Percentiles rank a stretch among this genome's conserved stretches.
These are phyloP conservation scores for Cylindrotheca closterium DNA, from an alignment of 108 stramenopile genomes.

Conservation along the genomic window DNA sequence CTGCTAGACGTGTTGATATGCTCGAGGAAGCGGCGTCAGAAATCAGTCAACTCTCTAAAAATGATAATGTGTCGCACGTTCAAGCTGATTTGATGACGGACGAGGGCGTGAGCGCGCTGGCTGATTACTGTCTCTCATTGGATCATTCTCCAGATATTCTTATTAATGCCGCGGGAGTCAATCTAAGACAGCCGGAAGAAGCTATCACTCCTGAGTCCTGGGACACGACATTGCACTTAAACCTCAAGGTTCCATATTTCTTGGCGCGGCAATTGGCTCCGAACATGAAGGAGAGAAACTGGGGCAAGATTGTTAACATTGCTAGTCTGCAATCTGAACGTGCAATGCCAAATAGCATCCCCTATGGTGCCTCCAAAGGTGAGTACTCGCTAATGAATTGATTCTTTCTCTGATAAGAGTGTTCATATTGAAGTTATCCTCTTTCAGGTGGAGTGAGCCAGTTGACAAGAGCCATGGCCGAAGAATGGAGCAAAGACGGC, in stretches of 20 bases:
- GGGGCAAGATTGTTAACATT: slow-evolving; percentile 69
- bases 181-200: slow-evolving; percentile 64
- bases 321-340: slow-evolving; percentile 39
- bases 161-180: slow-evolving; percentile 67
- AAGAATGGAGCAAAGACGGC: slow-evolving; percentile 16
- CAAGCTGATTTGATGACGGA: slow-evolving; percentile 1
- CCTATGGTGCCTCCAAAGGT: slow-evolving; percentile 27
- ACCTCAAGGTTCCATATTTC: slow-evolving; percentile 67
- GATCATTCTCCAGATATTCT: slow-evolving; percentile 39
- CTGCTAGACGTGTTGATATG: slow-evolving; percentile 49
- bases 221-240: slow-evolving; percentile 64
- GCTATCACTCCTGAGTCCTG: slow-evolving; percentile 62
- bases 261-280: slow-evolving; percentile 46
- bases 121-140: not conserved
- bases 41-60: not conserved
- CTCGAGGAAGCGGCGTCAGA: slow-evolving; percentile 29
- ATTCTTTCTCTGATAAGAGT: too few species aligned
- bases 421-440: too few species aligned
- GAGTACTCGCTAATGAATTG: too few species aligned
- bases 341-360: slow-evolving; percentile 25
- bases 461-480: slow-evolving; percentile 19
- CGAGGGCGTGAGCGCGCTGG: slow-evolving; percentile 13
- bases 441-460: slow-evolving; percentile 4
- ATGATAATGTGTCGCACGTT: not conserved
- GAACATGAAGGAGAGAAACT: slow-evolving; percentile 49